These are phyloP conservation scores for Rosa hybrid DNA, from an alignment of 331 rosid species.

Conservation along the genomic window DNA sequence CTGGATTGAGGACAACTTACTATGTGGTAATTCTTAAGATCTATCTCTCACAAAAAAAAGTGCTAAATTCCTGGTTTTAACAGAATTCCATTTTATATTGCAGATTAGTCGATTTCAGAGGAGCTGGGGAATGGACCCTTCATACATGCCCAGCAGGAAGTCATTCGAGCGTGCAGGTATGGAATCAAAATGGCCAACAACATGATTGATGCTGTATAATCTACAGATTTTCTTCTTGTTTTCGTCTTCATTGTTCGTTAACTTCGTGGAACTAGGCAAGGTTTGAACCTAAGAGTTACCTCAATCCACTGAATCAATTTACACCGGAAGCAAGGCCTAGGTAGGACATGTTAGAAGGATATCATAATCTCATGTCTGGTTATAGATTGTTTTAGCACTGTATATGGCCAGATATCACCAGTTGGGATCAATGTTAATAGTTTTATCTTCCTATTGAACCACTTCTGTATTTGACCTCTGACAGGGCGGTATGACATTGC, in stretches of 20 bases:
- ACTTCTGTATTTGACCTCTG: conserved; percentile 6
- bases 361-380: background rate
- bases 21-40: background rate
- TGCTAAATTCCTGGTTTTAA: background rate
- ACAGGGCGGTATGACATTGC: conserved; percentile 88
- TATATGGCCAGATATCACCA: background rate
- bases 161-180: conserved; percentile 95
- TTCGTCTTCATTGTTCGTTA: background rate
- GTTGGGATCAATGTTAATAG: background rate
- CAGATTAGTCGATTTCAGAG: conserved; percentile 84
- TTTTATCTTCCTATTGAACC: conserved; percentile 17
- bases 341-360: background rate
- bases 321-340: background rate
- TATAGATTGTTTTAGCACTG: background rate
- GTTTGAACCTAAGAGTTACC: background rate
- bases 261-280: background rate
- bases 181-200: background rate
- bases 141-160: conserved; percentile 92
- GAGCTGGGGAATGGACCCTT: conserved; percentile 95
- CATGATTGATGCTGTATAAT: background rate
- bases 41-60: background rate
- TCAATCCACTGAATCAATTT: background rate
- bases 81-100: conserved; percentile 14
- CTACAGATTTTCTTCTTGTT: conserved; percentile 13
- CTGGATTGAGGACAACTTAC: background rate